Evolutionary conservation across 2,329 filamentous ascomycete genomes (phyloP).

Genomic region (Phaeoacremonium minimum): DNA sequence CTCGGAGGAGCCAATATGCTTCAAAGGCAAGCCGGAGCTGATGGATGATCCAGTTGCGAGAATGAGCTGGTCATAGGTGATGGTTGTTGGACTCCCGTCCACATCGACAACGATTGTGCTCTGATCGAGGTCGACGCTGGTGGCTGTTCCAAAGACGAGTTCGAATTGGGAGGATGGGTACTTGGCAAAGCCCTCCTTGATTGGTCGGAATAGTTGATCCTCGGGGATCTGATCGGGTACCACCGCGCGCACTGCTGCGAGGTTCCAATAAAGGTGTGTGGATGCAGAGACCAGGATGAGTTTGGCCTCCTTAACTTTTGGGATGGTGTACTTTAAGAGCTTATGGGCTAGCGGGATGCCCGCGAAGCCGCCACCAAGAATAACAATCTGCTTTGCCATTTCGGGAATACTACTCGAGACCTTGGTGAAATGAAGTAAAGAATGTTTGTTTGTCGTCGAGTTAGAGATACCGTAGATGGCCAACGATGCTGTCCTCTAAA

Average conservation of each 20-base stretch:
- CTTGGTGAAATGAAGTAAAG: too few relatives aligned
- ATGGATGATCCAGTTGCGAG: conserved; percentile 49
- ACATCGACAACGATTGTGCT: conserved; percentile 37
- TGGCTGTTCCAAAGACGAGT: conserved; percentile 45
- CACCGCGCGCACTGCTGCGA: conserved; percentile 42
- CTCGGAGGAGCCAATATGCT: conserved; percentile 35
- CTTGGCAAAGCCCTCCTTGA: conserved; percentile 40
- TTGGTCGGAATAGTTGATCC: conserved; percentile 45
- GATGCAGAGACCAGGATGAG: conserved; percentile 42
- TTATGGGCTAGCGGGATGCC: conserved; percentile 46
- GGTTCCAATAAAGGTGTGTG: conserved; percentile 44
- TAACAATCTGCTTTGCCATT: conserved; percentile 32
- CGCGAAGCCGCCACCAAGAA: conserved; percentile 43
- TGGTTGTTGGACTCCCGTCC: conserved; percentile 23
- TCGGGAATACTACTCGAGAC: too few relatives aligned
- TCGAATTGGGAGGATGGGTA: conserved; percentile 45
- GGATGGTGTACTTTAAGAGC: conserved; percentile 37
- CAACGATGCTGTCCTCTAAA: too few relatives aligned
- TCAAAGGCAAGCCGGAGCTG: conserved; percentile 43
- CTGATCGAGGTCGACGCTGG: conserved; percentile 31
- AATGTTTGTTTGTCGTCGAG: too few relatives aligned
- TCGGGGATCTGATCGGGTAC: conserved; percentile 41
- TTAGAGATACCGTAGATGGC: too few relatives aligned
- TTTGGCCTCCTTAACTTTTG: conserved; percentile 32
- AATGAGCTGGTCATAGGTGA: conserved; percentile 48